Evolutionary conservation across 2,329 filamentous ascomycete species (phyloP).

Genomic region (Ascomycota sp.): DNA sequence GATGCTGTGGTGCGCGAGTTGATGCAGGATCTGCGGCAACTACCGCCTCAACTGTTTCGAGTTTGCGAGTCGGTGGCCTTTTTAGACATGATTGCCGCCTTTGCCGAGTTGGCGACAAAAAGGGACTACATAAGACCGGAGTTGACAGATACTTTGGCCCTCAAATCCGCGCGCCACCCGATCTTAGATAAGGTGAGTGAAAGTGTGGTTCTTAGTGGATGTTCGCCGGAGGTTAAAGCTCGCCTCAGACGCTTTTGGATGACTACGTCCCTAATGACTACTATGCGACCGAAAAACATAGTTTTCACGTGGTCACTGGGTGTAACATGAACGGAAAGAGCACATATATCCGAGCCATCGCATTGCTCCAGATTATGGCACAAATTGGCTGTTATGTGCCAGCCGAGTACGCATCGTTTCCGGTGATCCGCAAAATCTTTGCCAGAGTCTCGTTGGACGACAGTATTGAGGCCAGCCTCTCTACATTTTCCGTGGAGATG

Average conservation of each 20-base stretch:
- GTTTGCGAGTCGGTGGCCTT: constrained; percentile 73
- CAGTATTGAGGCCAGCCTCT: constrained; percentile 74
- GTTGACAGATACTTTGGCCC: constrained; percentile 44
- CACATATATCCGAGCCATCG: constrained; percentile 76
- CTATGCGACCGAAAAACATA: constrained; percentile 57
- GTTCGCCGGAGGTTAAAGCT: neutral
- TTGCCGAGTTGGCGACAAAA: constrained; percentile 52
- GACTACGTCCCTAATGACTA: constrained; percentile 79
- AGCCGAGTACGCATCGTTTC: constrained; percentile 62
- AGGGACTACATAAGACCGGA: constrained; percentile 42
- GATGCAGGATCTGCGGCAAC: constrained; percentile 47
- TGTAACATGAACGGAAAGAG: constrained; percentile 98
- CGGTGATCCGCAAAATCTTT: constrained; percentile 67
- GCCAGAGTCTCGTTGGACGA: constrained; percentile 75
- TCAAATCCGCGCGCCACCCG: constrained; percentile 59
- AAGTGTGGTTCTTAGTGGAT: neutral
- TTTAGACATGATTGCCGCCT: constrained; percentile 67
- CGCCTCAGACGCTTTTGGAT: constrained; percentile 31
- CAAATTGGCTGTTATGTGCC: constrained; percentile 86
- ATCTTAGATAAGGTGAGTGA: constrained; percentile 46
- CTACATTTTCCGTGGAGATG: constrained; percentile 90
- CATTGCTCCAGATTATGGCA: constrained; percentile 77
- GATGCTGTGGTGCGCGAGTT: constrained; percentile 56
- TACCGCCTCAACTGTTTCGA: constrained; percentile 57
- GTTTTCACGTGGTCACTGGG: constrained; percentile 86